Conservation (phyloP, 2,329 filamentous ascomycete species). For the Sporothrix schenckii region DNA sequence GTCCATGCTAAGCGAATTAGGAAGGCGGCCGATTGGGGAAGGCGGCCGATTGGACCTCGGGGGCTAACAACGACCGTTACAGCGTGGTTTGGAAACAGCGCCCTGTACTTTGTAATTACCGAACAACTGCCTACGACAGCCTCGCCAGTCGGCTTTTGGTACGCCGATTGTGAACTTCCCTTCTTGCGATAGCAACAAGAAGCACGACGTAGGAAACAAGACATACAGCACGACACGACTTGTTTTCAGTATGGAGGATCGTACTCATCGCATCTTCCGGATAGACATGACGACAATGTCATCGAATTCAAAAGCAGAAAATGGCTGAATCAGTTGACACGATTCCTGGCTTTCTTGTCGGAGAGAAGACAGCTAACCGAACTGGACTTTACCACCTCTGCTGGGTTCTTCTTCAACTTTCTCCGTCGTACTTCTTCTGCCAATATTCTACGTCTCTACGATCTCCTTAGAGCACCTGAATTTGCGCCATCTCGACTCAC, state of each 20-base stretch:
- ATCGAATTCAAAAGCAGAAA: background rate
- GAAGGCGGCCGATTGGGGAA: conserved; percentile 19
- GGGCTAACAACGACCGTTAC: background rate
- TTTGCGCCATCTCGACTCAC: background rate
- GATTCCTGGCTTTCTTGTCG: background rate
- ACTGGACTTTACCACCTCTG: background rate
- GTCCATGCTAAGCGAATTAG: background rate
- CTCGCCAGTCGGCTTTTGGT: no score
- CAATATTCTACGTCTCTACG: background rate
- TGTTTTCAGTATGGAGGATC: background rate
- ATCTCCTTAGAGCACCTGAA: no score
- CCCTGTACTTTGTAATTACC: background rate
- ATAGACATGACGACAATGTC: background rate
- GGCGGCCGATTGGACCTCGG: conserved; percentile 2
- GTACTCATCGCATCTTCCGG: background rate
- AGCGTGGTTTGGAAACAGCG: background rate
- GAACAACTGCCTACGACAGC: no score
- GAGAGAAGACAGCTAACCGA: background rate
- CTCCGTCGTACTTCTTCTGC: background rate
- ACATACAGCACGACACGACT: background rate
- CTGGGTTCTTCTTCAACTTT: background rate
- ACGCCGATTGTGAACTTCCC: no score
- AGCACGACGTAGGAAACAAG: background rate
- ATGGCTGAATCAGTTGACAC: background rate
- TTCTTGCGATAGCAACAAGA: conserved; percentile 1